Conservation (phyloP, 805 yeast genomes). For the Myxozyma udenii region DNA sequence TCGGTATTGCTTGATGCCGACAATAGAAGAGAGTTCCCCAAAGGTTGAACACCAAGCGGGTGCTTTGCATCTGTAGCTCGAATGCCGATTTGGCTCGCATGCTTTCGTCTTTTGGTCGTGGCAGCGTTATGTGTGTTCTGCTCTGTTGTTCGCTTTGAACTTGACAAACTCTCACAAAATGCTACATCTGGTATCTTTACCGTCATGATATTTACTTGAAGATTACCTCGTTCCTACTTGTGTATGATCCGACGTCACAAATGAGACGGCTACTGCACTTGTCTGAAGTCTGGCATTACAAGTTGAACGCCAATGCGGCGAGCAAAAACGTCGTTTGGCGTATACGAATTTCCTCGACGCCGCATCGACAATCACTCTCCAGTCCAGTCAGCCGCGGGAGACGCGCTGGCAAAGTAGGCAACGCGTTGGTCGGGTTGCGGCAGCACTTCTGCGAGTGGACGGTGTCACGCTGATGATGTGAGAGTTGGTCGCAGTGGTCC, state of each 20-base stretch:
- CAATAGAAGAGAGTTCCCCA: constrained; percentile 59
- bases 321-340: too few relatives aligned
- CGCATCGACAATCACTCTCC: too few relatives aligned
- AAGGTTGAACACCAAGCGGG: constrained; percentile 70
- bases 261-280: not conserved
- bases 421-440: too few relatives aligned
- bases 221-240: not conserved
- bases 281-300: too few relatives aligned
- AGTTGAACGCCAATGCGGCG: too few relatives aligned
- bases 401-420: too few relatives aligned
- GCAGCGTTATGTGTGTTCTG: not conserved
- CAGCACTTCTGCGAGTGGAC: too few relatives aligned
- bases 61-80: constrained; percentile 45
- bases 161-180: too few relatives aligned
- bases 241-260: not conserved
- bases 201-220: not conserved
- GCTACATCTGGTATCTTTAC: not conserved
- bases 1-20: constrained; percentile 26
- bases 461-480: too few relatives aligned
- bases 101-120: not conserved
- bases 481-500: too few relatives aligned
- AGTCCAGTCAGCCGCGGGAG: too few relatives aligned
- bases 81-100: not conserved
- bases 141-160: not conserved
- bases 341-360: too few relatives aligned